Percentiles rank a stretch among this genome's conserved stretches.
These are phyloP conservation scores for Hevea brasiliensis DNA, from an alignment of 345 rosid species.

Conservation along the genomic window DNA sequence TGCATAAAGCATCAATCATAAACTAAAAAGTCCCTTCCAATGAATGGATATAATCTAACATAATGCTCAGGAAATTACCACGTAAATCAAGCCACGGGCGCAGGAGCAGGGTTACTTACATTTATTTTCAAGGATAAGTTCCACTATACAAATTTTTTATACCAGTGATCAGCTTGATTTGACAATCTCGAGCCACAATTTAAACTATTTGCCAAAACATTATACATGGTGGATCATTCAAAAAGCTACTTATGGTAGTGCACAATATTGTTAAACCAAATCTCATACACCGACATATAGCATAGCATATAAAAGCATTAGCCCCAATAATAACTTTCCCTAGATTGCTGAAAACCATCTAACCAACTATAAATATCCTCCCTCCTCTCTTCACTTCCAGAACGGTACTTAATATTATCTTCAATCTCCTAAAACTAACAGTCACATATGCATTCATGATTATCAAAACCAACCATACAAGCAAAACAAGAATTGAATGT, in stretches of 20 bases:
- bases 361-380: no score
- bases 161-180: neutral
- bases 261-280: no score
- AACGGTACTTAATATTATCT: no score
- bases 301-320: neutral
- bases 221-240: neutral
- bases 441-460: neutral
- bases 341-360: no score
- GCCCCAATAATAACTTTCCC: neutral
- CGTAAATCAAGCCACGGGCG: neutral
- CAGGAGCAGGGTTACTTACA: neutral
- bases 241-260: neutral
- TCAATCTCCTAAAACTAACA: neutral
- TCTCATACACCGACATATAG: neutral
- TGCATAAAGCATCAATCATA: conserved; percentile 28
- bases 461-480: neutral
- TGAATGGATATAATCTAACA: neutral
- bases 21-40: neutral
- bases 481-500: neutral
- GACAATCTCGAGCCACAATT: neutral
- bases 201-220: neutral
- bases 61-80: neutral
- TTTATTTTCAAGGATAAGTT: neutral
- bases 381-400: neutral
- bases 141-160: neutral